Evolutionary conservation across 2,329 filamentous ascomycete genomes (phyloP), one percentile per base, ranked within the genome.

Genomic region (Didymellaceae sp.): DNA sequence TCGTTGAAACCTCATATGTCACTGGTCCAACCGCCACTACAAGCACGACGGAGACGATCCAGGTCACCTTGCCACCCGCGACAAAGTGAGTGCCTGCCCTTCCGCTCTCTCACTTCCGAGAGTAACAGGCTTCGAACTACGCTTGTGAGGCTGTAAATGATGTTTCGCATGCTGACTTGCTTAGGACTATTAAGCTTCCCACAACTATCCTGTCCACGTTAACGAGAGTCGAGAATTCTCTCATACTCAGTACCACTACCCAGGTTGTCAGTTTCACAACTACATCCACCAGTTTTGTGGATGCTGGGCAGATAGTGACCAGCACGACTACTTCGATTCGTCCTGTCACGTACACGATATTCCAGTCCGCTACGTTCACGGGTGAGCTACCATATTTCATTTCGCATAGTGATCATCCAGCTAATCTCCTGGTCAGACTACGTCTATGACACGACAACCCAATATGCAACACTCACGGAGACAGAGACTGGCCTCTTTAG

Each of bases 11-110:
- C 10, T 9, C 25, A n/a, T 49, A 37, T 25, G 13, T 49, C 6
- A 16, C 45, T 2, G 38, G 38, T 4, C 45, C 45, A 5, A 38
- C 45, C 3, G 25, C 38, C 1, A 49, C 45, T 7, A 42, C 24
- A 25, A 31, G 9, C 7, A 32, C 28, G 1, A 22, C 45, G 24
- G 22, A 31, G 14, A 48, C 45, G 4, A 7, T 42, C 11, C 5
- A 16, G 1, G 5, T 42, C 5, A 24, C 31, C 5, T 10, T 28
- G 7, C 30, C 37, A 8, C 22, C 37, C 18, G 9, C 18, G 0
- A 48, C 31, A 2, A 24, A 35, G 45, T 48, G 18, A 35, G 45
- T 42, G 13, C 13, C 1, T 2, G 4, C n/a, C 14, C 5, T 13
- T 24, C 9, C 1, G 5, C 4, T 24, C n/a, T n/a, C n/a, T n/a